These are phyloP conservation scores for Fusarium coicis DNA, from an alignment of 2,329 filamentous ascomycete genomes.

Conservation along the genomic window DNA sequence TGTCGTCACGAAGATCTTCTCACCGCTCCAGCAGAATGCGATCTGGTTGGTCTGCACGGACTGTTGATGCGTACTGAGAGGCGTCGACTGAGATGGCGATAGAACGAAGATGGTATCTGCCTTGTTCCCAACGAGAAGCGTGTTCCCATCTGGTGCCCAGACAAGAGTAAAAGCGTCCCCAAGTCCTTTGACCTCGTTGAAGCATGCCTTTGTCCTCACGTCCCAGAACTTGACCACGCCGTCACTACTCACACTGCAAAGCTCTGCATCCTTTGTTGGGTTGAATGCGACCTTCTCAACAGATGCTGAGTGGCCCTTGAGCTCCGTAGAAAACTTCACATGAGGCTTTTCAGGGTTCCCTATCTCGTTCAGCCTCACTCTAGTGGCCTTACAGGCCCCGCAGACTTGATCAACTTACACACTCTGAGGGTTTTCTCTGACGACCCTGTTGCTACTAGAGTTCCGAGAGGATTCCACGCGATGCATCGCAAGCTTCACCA, in stretches of 20 bases:
- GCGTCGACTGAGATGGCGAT: constrained; percentile 66
- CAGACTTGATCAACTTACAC: constrained; percentile 60
- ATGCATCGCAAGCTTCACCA: constrained; percentile 75
- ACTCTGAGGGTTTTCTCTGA: constrained; percentile 77
- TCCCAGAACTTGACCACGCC: constrained; percentile 85
- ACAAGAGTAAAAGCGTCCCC: constrained; percentile 76
- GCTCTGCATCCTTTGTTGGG: constrained; percentile 78
- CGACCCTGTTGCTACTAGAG: constrained; percentile 83
- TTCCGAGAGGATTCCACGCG: constrained; percentile 89
- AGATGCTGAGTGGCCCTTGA: constrained; percentile 72
- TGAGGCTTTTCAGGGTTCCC: constrained; percentile 82
- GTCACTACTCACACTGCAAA: constrained; percentile 79
- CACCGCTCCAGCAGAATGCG: constrained; percentile 77
- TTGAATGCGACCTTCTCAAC: constrained; percentile 85
- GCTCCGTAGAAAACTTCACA: constrained; percentile 78
- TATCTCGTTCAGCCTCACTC: constrained; percentile 41
- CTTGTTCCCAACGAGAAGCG: constrained; percentile 79
- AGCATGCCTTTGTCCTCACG: constrained; percentile 75
- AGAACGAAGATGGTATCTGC: constrained; percentile 71
- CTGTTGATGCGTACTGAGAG: constrained; percentile 70
- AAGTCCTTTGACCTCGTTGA: constrained; percentile 74
- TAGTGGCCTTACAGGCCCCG: too few relatives aligned
- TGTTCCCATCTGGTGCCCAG: constrained; percentile 78
- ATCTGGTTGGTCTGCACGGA: constrained; percentile 76
- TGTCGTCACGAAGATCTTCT: constrained; percentile 76